Conservation (phyloP, 257 asterid species). For the Primulina eburnea region DNA sequence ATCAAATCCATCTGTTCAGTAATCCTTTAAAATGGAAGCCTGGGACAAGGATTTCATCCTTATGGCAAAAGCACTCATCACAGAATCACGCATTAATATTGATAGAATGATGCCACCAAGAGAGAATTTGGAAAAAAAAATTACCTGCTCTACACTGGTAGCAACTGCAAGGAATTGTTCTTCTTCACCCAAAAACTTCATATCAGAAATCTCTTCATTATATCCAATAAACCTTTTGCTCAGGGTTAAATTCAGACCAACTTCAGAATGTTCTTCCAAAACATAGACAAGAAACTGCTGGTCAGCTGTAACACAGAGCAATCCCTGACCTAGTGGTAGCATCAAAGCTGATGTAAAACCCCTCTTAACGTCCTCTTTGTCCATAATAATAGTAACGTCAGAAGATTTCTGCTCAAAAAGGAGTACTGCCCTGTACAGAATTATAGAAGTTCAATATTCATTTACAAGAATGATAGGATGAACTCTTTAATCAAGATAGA, state of each 20-base stretch:
- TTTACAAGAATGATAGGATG: conserved; percentile 10
- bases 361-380: conserved; percentile 67
- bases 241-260: conserved; percentile 48
- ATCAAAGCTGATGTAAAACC: conserved; percentile 81
- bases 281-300: conserved; percentile 90
- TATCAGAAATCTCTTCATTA: conserved; percentile 92
- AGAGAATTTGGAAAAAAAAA: conserved; percentile 19
- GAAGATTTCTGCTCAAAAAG: conserved; percentile 88
- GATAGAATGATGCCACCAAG: conserved; percentile 8
- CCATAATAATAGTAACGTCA: conserved; percentile 62
- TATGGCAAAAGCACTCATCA: not conserved
- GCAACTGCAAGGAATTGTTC: conserved; percentile 91
- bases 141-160: conserved; percentile 90
- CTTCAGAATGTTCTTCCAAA: conserved; percentile 45
- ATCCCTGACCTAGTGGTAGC: conserved; percentile 74
- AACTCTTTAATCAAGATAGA: not conserved
- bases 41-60: conserved; percentile 1
- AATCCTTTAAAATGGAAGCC: not conserved
- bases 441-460: not conserved
- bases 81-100: conserved; percentile 3
- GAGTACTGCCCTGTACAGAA: conserved; percentile 56
- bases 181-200: conserved; percentile 93
- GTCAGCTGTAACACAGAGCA: conserved; percentile 88
- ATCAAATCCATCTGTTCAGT: conserved; percentile 17
- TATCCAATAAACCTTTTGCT: conserved; percentile 83